Evolutionary conservation across 495 filamentous ascomycete species (phyloP).

Genomic region (Podospora fimiseda): DNA sequence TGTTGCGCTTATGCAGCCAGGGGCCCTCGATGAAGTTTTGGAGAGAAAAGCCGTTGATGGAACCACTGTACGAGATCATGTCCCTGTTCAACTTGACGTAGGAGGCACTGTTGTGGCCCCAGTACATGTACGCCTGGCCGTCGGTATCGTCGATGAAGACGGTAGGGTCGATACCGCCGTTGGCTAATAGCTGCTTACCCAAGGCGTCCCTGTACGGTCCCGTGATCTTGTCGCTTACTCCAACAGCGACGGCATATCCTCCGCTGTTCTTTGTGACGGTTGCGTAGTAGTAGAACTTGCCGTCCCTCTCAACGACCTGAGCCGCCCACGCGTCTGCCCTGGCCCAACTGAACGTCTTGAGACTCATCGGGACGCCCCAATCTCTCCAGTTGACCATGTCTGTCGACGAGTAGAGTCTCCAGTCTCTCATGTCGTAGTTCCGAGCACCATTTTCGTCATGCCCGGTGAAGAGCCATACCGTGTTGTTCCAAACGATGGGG

Average conservation of each 20-base stretch:
- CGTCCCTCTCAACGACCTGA: constrained; percentile 24
- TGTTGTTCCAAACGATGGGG: constrained; percentile 24
- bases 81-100: constrained; percentile 30
- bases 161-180: constrained; percentile 24
- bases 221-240: constrained; percentile 22
- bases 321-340: constrained; percentile 16
- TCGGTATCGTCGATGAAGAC: constrained; percentile 15
- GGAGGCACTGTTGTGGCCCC: constrained; percentile 14
- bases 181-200: constrained; percentile 21
- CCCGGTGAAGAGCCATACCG: constrained; percentile 28
- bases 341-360: constrained; percentile 14
- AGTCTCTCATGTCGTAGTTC: constrained; percentile 26
- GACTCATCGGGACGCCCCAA: constrained; percentile 13
- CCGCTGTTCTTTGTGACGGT: constrained; percentile 18
- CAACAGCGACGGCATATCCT: constrained; percentile 24
- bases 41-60: constrained; percentile 12
- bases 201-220: constrained; percentile 29
- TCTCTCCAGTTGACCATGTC: constrained; percentile 31
- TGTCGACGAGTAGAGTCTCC: constrained; percentile 25
- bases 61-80: constrained; percentile 28
- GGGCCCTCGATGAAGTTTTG: constrained; percentile 27
- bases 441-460: constrained; percentile 24
- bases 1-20: constrained; percentile 29
- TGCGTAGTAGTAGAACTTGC: constrained; percentile 30
- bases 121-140: constrained; percentile 20